Evolutionary conservation across 106 monocot species (phyloP).

Genomic region (Dactylorhiza incarnata): DNA sequence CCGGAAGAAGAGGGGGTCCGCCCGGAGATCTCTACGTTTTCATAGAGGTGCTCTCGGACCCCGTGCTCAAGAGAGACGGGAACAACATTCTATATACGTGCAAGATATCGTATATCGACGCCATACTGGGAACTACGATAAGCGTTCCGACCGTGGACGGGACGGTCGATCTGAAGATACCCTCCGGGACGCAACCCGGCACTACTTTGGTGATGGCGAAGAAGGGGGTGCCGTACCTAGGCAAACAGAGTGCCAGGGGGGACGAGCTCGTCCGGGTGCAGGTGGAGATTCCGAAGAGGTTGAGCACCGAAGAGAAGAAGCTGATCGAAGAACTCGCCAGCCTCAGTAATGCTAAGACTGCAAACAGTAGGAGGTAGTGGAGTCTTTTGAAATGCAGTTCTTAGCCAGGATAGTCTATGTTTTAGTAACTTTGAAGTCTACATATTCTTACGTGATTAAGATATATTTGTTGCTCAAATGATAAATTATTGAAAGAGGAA

Average conservation of each 20-base stretch:
- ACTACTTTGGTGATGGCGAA: slow-evolving; percentile 92
- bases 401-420: neutral
- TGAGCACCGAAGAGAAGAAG: slow-evolving; percentile 82
- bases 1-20: slow-evolving; percentile 77
- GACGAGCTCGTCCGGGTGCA: slow-evolving; percentile 90
- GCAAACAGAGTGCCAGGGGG: slow-evolving; percentile 68
- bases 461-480: neutral
- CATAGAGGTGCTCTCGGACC: slow-evolving; percentile 79
- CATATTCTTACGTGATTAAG: neutral
- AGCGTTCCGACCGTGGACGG: slow-evolving; percentile 91
- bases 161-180: slow-evolving; percentile 84
- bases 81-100: slow-evolving; percentile 86
- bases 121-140: slow-evolving; percentile 76
- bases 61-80: slow-evolving; percentile 81
- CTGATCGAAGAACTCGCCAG: slow-evolving; percentile 82
- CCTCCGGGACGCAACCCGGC: slow-evolving; percentile 81
- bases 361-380: slow-evolving; percentile 54
- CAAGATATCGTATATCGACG: slow-evolving; percentile 81
- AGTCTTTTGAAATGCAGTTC: neutral
- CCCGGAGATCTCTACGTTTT: slow-evolving; percentile 95
- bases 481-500: neutral
- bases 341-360: slow-evolving; percentile 55
- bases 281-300: slow-evolving; percentile 91
- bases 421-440: neutral
- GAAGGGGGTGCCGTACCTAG: slow-evolving; percentile 79